Percentiles rank a stretch among this genome's conserved stretches.
Evolutionary conservation across 768 basidiomycete species (phyloP).

Genomic region (Rhizopogon vesiculosus): DNA sequence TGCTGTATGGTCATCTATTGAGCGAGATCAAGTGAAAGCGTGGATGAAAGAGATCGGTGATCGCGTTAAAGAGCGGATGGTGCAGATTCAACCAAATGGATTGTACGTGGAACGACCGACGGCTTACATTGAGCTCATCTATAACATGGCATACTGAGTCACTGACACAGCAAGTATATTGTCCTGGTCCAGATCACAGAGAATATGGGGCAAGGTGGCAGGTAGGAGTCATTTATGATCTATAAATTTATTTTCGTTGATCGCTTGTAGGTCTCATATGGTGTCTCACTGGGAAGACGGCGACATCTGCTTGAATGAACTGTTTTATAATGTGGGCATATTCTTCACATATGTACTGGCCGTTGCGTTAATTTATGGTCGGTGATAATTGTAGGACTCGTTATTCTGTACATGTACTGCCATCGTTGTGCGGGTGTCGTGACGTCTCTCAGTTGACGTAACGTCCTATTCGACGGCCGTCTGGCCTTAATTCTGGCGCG

Average conservation of each 20-base stretch:
- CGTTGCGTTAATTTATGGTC: constrained; percentile 1
- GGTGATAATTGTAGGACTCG: constrained; percentile 51
- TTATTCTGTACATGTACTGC: constrained; percentile 63
- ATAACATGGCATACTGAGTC: constrained; percentile 1
- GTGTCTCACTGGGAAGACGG: constrained; percentile 87
- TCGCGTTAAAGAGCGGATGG: constrained; percentile 81
- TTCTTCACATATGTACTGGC: constrained; percentile 1
- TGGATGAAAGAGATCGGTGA: constrained; percentile 86
- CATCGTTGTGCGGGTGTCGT: constrained; percentile 50
- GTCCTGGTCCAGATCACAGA: constrained; percentile 83
- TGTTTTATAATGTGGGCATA: constrained; percentile 68
- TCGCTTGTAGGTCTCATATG: constrained; percentile 60
- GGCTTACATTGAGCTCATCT: constrained; percentile 7
- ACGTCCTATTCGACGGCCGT: background rate
- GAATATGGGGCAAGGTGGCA: constrained; percentile 80
- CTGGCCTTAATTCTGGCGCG: background rate
- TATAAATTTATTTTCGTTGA: constrained; percentile 5
- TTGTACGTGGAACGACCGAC: constrained; percentile 54
- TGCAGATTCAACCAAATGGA: constrained; percentile 75
- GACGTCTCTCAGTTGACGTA: constrained; percentile 6
- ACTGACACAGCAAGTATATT: constrained; percentile 67
- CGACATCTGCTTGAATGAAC: constrained; percentile 72
- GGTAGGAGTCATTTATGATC: constrained; percentile 40
- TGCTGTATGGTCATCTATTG: constrained; percentile 62
- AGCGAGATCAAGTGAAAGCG: constrained; percentile 62